phyloP scores from a whole-genome alignment of 2,329 filamentous ascomycete species.

The Sporothrix brunneoviolacea region DNA sequence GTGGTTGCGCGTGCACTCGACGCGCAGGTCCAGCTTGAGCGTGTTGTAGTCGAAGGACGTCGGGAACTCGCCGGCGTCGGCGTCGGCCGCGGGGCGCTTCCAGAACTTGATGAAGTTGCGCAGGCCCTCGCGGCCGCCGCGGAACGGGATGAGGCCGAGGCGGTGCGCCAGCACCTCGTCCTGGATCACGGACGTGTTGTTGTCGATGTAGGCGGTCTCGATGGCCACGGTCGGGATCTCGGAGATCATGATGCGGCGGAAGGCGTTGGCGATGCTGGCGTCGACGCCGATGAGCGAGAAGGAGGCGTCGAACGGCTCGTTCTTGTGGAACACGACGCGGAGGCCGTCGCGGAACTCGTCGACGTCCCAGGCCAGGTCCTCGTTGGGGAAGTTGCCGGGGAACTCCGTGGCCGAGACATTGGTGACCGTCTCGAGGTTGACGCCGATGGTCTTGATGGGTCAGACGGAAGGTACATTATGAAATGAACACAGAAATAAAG shows the following conservation, averaged over 20 bases:
- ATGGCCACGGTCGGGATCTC: slow-evolving; percentile 94
- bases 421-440: slow-evolving; percentile 85
- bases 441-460: slow-evolving; percentile 65
- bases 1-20: slow-evolving; percentile 73
- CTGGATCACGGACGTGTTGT: slow-evolving; percentile 97
- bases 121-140: slow-evolving; percentile 69
- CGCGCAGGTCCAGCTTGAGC: slow-evolving; percentile 66
- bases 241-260: slow-evolving; percentile 89
- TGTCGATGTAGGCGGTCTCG: slow-evolving; percentile 85
- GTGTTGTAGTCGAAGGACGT: slow-evolving; percentile 77
- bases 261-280: slow-evolving; percentile 90
- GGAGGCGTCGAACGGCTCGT: slow-evolving; percentile 66
- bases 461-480: too few species aligned
- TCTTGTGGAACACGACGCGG: slow-evolving; percentile 71
- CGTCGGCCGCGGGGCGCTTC: slow-evolving; percentile 59
- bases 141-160: slow-evolving; percentile 84
- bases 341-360: slow-evolving; percentile 36
- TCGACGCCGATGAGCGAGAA: slow-evolving; percentile 93
- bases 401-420: slow-evolving; percentile 87
- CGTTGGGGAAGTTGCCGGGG: slow-evolving; percentile 82
- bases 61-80: slow-evolving; percentile 40
- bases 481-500: too few species aligned
- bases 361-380: slow-evolving; percentile 55
- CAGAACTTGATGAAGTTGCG: slow-evolving; percentile 74
- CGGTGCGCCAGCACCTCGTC: slow-evolving; percentile 92